Evolutionary conservation across 225 moss, liverwort and hornwort species (phyloP).

Genomic region (Marchantia polymorpha): DNA sequence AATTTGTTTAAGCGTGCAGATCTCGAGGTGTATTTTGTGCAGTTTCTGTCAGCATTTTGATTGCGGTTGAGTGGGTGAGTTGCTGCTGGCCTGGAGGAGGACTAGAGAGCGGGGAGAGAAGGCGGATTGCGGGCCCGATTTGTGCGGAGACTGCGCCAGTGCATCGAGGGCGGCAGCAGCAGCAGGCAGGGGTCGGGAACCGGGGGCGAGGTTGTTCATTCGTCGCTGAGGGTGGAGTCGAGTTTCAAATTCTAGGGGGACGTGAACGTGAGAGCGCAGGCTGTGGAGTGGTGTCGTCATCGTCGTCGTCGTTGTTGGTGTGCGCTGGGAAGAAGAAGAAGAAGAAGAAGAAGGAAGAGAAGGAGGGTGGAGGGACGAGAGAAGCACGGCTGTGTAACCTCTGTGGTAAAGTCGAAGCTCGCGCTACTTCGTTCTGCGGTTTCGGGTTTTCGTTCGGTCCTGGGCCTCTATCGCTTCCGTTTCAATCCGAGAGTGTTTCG

Average conservation of each 20-base stretch:
- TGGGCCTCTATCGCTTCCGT: background rate
- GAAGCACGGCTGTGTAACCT: background rate
- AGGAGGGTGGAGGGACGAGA: background rate
- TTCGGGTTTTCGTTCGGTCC: background rate
- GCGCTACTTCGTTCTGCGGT: background rate
- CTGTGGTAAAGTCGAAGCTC: constrained; percentile 3
- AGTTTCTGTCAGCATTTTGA: constrained; percentile 25
- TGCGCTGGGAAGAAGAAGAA: background rate
- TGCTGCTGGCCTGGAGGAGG: background rate
- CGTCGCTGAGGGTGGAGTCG: background rate
- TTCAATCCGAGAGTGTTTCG: constrained; percentile 1
- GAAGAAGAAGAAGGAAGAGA: too few species aligned
- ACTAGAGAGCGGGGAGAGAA: background rate
- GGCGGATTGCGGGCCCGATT: background rate
- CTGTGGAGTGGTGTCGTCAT: background rate
- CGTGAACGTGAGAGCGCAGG: background rate
- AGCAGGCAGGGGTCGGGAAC: background rate
- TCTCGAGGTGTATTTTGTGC: constrained; percentile 21
- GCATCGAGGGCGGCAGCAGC: background rate
- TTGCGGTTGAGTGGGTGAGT: constrained; percentile 20
- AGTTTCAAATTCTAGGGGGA: constrained; percentile 13
- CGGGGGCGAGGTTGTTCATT: background rate
- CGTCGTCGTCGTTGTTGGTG: background rate
- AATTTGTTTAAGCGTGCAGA: constrained; percentile 17
- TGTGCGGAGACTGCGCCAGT: constrained; percentile 13